These are phyloP conservation scores for Dactylorhiza incarnata DNA, from an alignment of 106 monocot species.

Conservation along the genomic window DNA sequence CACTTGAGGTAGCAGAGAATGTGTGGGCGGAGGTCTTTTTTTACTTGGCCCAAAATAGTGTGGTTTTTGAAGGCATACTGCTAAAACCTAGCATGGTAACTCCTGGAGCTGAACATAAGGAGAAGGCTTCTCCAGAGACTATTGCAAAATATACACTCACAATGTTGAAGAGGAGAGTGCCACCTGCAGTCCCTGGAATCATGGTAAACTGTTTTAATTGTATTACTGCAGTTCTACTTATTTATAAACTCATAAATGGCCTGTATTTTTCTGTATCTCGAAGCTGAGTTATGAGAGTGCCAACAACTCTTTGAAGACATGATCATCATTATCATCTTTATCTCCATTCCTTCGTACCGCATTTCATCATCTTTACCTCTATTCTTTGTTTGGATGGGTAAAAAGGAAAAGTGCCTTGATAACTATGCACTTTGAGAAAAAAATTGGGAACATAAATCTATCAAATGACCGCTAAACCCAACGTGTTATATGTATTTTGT, in stretches of 20 bases:
- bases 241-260: background rate
- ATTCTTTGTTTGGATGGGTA: too few species aligned
- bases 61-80: conserved; percentile 80
- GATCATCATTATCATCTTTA: background rate
- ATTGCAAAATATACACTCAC: conserved; percentile 72
- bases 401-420: too few species aligned
- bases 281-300: background rate
- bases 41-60: conserved; percentile 83
- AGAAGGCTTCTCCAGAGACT: conserved; percentile 72
- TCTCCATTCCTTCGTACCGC: too few species aligned
- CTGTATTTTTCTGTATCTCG: background rate
- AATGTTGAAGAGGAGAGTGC: conserved; percentile 72
- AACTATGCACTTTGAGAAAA: too few species aligned
- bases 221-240: background rate
- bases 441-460: too few species aligned
- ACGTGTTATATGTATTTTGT: too few species aligned
- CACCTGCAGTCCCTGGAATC: conserved; percentile 94
- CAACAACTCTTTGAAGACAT: background rate
- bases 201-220: conserved; percentile 42
- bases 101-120: conserved; percentile 92
- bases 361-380: too few species aligned
- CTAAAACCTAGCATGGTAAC: conserved; percentile 98
- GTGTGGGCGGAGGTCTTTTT: conserved; percentile 93
- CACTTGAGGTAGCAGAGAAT: conserved; percentile 82
- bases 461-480: too few species aligned